Base-by-base conservation (phyloP, 2,329 filamentous ascomycete genomes). In the Aotearoamyces nothofagi region DNA sequence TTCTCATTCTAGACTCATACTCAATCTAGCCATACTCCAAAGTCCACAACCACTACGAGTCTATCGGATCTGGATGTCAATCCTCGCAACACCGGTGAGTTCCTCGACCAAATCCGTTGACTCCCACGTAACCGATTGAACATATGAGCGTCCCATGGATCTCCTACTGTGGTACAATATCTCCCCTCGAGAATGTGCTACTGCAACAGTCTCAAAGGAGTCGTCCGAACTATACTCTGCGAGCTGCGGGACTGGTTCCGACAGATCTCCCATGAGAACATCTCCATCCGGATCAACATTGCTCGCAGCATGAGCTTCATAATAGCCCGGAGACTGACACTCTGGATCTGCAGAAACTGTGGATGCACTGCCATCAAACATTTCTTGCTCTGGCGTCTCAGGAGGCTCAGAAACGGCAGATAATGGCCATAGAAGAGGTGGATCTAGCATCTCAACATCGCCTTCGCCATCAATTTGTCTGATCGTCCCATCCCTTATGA, bases 31-130 rank as follows among this genome's bases (percentile, higher is more conserved):
- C n/a, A n/a, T n/a, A n/a, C n/a, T n/a, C n/a, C n/a, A n/a, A n/a
- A n/a, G n/a, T n/a, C n/a, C n/a, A n/a, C n/a, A n/a, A n/a, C n/a
- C n/a, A n/a, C n/a, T n/a, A n/a, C n/a, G n/a, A n/a, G n/a, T n/a
- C 22, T 36, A 46, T 22, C 38, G 30, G 29, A 57, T 46, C 39
- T 56, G 53, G 38, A 57, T 40, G 32, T 57, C 50, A 26, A 60
- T 43, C 36, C 52, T 47, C 16, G 49, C 44, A 31, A 56, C 47
- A 8, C 50, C 51, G n/a, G 40, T 46, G 13, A 51, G 29, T 28
- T 54, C 48, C 34, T 53, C 52, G 9, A 54, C 46, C 22, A 54
- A 32, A 33, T 51, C 49, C 12, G 17, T 29, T 13, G n/a, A 10
- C 23, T 11, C 15, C 13, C n/a, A 15, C 17, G 13, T 26, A 7